Conservation (phyloP, 2,329 filamentous ascomycete genomes). For the Colletotrichum brevisporum region DNA sequence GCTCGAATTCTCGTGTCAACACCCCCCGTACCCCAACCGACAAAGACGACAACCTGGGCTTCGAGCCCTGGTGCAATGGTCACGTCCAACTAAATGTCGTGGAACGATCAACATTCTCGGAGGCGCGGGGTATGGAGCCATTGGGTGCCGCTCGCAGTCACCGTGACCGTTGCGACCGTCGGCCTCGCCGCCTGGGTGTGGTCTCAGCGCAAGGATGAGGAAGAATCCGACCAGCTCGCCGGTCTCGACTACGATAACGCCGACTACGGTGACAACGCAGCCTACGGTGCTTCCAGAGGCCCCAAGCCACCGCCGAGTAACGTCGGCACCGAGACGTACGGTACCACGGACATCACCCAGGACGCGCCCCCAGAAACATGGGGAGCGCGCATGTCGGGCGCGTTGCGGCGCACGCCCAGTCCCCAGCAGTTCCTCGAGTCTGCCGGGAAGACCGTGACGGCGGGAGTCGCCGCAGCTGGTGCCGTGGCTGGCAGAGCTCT, state of each 20-base stretch:
- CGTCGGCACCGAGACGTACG: slow-evolving; percentile 59
- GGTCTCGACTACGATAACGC: slow-evolving; percentile 63
- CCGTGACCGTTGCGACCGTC: slow-evolving; percentile 87
- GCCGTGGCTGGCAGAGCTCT: slow-evolving; percentile 87
- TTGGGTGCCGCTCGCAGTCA: slow-evolving; percentile 91
- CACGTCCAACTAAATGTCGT: slow-evolving; percentile 65
- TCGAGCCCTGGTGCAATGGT: slow-evolving; percentile 38
- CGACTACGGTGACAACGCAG: slow-evolving; percentile 68
- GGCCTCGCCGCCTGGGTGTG: slow-evolving; percentile 93
- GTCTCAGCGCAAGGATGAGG: slow-evolving; percentile 86
- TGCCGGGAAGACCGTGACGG: slow-evolving; percentile 84
- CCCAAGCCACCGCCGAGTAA: slow-evolving; percentile 56
- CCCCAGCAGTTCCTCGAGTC: slow-evolving; percentile 90
- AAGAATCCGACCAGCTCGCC: slow-evolving; percentile 70
- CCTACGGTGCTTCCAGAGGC: slow-evolving; percentile 58
- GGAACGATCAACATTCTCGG: slow-evolving; percentile 74
- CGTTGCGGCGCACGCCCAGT: slow-evolving; percentile 84
- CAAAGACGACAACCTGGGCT: slow-evolving; percentile 25
- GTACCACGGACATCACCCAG: slow-evolving; percentile 52
- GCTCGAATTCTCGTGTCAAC: slow-evolving; percentile 7
- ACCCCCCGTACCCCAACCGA: not conserved
- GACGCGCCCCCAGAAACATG: slow-evolving; percentile 66
- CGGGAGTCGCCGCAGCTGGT: slow-evolving; percentile 86
- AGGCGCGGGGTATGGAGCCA: slow-evolving; percentile 77
- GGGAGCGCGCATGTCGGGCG: slow-evolving; percentile 84